Percentiles rank a stretch among this genome's conserved stretches.
Conservation (phyloP, 2,329 filamentous ascomycete genomes). For the Aspergillus fumigatiaffinis region DNA sequence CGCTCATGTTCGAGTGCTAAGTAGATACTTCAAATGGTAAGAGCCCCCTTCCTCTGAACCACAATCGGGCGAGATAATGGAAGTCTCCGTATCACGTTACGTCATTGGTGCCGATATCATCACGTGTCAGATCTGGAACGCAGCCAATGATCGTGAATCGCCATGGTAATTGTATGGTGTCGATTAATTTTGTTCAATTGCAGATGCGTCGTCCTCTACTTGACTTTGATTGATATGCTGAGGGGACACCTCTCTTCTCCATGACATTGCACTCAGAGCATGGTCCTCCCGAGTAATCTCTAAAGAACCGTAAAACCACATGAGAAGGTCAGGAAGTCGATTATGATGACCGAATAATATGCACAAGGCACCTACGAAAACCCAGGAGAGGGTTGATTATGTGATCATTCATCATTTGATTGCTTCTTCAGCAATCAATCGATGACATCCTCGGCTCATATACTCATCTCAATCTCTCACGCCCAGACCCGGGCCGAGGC, state of each 20-base stretch:
- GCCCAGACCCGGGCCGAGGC: neutral
- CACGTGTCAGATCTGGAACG: constrained; percentile 1
- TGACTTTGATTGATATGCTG: neutral
- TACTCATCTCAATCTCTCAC: neutral
- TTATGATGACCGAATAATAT: neutral
- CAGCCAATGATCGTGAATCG: neutral
- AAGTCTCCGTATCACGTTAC: neutral
- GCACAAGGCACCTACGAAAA: neutral
- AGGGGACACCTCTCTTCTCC: neutral
- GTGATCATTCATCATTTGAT: neutral
- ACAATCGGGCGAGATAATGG: neutral
- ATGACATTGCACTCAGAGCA: neutral
- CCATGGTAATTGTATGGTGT: neutral
- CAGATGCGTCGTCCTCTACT: neutral
- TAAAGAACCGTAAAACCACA: neutral
- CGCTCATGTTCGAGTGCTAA: neutral
- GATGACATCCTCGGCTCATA: constrained; percentile 1
- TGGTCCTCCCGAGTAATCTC: neutral
- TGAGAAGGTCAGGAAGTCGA: neutral
- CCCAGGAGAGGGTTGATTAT: neutral
- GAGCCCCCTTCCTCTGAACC: neutral
- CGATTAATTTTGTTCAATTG: neutral
- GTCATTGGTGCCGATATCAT: neutral
- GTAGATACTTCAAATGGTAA: neutral
- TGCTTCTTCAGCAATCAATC: neutral